These are phyloP conservation scores for Barnettozyma pratensis DNA, from an alignment of 805 yeast genomes.

Conservation along the genomic window DNA sequence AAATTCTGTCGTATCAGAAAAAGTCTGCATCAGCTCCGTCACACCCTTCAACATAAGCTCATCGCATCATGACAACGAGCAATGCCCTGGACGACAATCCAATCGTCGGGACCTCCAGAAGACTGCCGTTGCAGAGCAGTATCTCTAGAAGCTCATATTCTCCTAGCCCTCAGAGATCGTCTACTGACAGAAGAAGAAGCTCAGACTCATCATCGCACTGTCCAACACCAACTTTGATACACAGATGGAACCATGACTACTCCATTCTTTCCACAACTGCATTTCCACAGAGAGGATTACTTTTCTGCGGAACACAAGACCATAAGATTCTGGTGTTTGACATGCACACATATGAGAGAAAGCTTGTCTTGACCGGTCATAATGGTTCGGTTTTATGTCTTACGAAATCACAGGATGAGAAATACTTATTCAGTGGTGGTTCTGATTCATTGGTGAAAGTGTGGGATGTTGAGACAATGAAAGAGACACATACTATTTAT, in stretches of 20 bases:
- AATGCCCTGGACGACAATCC: constrained; percentile 19
- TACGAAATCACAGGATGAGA: constrained; percentile 46
- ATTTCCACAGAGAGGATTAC: constrained; percentile 48
- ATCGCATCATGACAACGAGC: constrained; percentile 4
- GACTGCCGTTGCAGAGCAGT: constrained; percentile 16
- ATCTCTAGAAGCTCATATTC: constrained; percentile 8
- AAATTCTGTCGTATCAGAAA: not conserved
- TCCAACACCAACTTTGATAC: constrained; percentile 37
- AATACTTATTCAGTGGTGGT: constrained; percentile 74
- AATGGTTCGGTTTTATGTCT: constrained; percentile 72
- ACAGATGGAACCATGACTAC: constrained; percentile 70
- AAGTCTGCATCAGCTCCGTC: not conserved
- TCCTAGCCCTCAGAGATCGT: constrained; percentile 9
- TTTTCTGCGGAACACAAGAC: constrained; percentile 91
- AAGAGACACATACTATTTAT: constrained; percentile 67
- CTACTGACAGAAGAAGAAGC: not conserved
- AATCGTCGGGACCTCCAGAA: constrained; percentile 12
- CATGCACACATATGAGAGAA: constrained; percentile 54
- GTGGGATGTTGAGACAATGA: constrained; percentile 57
- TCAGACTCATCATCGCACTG: not conserved
- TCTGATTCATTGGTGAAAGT: constrained; percentile 85
- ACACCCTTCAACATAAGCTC: not conserved
- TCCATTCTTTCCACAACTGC: constrained; percentile 70
- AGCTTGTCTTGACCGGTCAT: constrained; percentile 53
- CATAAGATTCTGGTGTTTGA: constrained; percentile 72